A percentile compares a stretch with the other conserved stretches of the same genome.
Conservation (phyloP, 768 basidiomycete genomes). For the Hypholoma sublateritium region DNA sequence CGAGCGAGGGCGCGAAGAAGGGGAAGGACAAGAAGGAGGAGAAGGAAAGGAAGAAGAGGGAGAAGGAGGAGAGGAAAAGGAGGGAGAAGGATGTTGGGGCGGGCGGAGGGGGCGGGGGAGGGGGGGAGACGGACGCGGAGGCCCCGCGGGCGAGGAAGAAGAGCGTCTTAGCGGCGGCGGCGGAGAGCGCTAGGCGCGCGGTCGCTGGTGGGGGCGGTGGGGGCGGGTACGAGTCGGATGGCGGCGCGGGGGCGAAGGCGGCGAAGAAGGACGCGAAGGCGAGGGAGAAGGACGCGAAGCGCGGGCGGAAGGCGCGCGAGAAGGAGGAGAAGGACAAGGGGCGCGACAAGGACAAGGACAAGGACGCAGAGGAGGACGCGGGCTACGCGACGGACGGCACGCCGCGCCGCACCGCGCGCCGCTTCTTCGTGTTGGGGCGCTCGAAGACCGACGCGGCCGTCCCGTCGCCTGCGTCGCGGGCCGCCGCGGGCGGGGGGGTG, state of each 20-base stretch:
- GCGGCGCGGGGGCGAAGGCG: not conserved
- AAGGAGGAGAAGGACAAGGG: constrained; percentile 28
- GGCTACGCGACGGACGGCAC: constrained; percentile 42
- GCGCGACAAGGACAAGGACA: constrained; percentile 16
- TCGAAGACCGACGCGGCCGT: constrained; percentile 36
- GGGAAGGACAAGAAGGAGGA: too few relatives aligned
- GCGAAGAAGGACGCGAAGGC: constrained; percentile 24
- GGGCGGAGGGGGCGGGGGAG: not conserved
- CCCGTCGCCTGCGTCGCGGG: constrained; percentile 21
- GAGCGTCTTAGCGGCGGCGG: not conserved
- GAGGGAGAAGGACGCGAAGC: constrained; percentile 24
- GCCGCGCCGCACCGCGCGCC: constrained; percentile 16
- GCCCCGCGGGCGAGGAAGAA: not conserved
- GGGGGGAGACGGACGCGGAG: constrained; percentile 4
- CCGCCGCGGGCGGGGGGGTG: constrained; percentile 11
- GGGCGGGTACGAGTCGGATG: not conserved
- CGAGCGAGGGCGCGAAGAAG: not conserved
- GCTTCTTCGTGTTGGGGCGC: constrained; percentile 42
- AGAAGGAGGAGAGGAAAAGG: constrained; percentile 17
- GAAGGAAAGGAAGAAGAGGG: constrained; percentile 27
- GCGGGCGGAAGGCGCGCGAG: constrained; percentile 25
- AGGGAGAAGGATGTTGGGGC: constrained; percentile 15
- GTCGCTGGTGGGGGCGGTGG: constrained; percentile 1
- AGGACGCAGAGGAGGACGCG: constrained; percentile 15
- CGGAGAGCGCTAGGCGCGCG: not conserved